phyloP scores from a whole-genome alignment of 108 stramenopile genomes.

The Fragilariopsis cylindrus region DNA sequence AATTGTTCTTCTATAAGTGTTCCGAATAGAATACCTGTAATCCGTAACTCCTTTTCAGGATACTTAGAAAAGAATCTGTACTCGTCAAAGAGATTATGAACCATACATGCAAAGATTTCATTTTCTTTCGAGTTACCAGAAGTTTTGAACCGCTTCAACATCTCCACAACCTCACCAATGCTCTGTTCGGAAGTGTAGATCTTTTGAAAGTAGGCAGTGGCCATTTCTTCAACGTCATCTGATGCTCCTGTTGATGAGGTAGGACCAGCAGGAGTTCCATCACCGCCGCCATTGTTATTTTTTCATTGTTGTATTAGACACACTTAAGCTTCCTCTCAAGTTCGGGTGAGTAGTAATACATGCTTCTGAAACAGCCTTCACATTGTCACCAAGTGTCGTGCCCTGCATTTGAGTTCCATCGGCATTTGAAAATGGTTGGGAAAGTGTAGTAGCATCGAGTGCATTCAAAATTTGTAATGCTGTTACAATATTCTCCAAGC shows the following conservation, averaged over 20 bases:
- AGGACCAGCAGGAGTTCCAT: slow-evolving; percentile 26
- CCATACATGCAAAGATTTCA: slow-evolving; percentile 99
- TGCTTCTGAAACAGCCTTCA: slow-evolving; percentile 69
- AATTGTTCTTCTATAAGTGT: slow-evolving; percentile 97
- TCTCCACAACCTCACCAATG: slow-evolving; percentile 94
- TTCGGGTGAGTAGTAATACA: slow-evolving; percentile 58
- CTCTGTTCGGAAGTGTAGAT: slow-evolving; percentile 95
- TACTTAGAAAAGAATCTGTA: slow-evolving; percentile 99
- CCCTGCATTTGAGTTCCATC: slow-evolving; percentile 30
- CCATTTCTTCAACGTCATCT: slow-evolving; percentile 96
- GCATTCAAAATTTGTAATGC: slow-evolving; percentile 56
- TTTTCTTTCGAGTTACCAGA: slow-evolving; percentile 91
- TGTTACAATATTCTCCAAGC: slow-evolving; percentile 70
- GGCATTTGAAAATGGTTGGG: slow-evolving; percentile 43
- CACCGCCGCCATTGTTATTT: slow-evolving; percentile 1
- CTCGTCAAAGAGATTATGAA: slow-evolving; percentile 98
- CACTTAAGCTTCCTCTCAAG: slow-evolving; percentile 38
- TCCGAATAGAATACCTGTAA: slow-evolving; percentile 97
- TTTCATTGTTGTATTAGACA: slow-evolving; percentile 6
- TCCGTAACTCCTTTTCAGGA: slow-evolving; percentile 98
- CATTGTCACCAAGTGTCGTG: slow-evolving; percentile 62
- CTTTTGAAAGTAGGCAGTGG: slow-evolving; percentile 95
- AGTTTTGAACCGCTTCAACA: slow-evolving; percentile 94
- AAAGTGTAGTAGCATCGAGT: slow-evolving; percentile 54
- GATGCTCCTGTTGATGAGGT: slow-evolving; percentile 34